Evolutionary conservation across 768 basidiomycete species (phyloP), one percentile per base, ranked within the genome.

Genomic region (Xerocomus brunneocitrinus): DNA sequence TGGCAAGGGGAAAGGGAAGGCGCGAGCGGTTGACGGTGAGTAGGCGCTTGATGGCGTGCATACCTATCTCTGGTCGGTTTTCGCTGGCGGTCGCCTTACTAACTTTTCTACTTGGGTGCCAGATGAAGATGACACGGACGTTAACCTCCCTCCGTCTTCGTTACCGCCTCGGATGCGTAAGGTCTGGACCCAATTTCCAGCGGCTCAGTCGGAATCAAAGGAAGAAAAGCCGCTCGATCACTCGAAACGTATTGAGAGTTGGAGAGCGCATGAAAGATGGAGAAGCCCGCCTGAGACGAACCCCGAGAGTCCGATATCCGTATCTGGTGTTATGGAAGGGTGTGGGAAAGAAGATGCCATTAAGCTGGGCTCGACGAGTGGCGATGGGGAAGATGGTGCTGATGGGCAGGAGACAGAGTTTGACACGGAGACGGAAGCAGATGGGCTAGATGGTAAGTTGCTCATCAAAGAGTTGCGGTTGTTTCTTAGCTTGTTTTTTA

Each of bases 111-210:
- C 5, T n/a, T 36, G 48, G 9, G 13, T 34, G 32, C 32, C 38
- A 60, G 62, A 48, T 36, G 31, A 47, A 4, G 32, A 48, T 13
- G 54, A 52, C 34, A 57, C 61, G 53, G 60, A 63, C 6, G 52
- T 62, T 3, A 61, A 58, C 3, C 49, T 55, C 32, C 52, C 54
- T 8, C 30, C 45, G 13, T 50, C 57, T 10, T 35, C 67, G 46
- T 73, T 86, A 59, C 85, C 84, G 5, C 84, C 84, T 4, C 82
- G 82, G 67, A 79, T 87, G 79, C 73, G 85, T 36, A 87, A 83
- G 57, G 56, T 57, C 3, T 73, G 74, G 76, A 61, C 68, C 24
- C 67, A 63, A 19, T 49, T 49, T n/a, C 32, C 43, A 10, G n/a
- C 31, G 3, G 12, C 8, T 34, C 56, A 46, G 35, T 5, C 22